Percentiles rank a stretch among this genome's conserved stretches.
phyloP scores from a whole-genome alignment of 257 asterid genomes.

The Solanum virginianum region DNA sequence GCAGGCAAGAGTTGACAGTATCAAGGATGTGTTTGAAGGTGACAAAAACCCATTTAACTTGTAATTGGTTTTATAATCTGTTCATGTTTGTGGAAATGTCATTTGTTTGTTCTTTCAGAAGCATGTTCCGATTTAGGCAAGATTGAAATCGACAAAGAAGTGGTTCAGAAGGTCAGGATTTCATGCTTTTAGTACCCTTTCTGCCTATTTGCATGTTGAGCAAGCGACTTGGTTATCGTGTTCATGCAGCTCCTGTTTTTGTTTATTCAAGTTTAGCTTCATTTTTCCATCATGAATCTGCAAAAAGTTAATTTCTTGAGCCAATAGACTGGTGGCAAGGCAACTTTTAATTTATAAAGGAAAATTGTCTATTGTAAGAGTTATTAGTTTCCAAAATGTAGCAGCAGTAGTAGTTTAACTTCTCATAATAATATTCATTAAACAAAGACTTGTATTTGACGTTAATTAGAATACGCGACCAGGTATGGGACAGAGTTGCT shows the following conservation, averaged over 20 bases:
- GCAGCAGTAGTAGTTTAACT: not conserved
- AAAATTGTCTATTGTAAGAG: not conserved
- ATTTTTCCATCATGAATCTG: not conserved
- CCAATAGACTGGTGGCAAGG: not conserved
- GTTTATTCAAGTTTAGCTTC: not conserved
- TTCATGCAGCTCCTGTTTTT: not conserved
- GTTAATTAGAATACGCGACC: not conserved
- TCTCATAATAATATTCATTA: not conserved
- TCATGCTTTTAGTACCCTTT: not conserved
- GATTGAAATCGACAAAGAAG: conserved; percentile 54
- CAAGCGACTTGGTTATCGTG: not conserved
- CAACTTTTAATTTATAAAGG: not conserved
- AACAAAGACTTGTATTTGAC: not conserved
- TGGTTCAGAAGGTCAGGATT: conserved; percentile 64
- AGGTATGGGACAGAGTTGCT: conserved; percentile 96
- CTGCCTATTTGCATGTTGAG: not conserved
- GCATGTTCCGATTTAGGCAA: conserved; percentile 66
- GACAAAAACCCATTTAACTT: not conserved
- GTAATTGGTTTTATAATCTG: not conserved
- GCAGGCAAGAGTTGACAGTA: conserved; percentile 83
- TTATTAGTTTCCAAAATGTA: not conserved
- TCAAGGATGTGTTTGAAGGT: conserved; percentile 84
- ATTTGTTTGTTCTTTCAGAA: conserved; percentile 37
- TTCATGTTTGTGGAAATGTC: not conserved
- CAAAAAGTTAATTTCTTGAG: not conserved